These are phyloP conservation scores for Pontederia crassipes DNA, from an alignment of 176 grass and related monocot species.

Conservation along the genomic window DNA sequence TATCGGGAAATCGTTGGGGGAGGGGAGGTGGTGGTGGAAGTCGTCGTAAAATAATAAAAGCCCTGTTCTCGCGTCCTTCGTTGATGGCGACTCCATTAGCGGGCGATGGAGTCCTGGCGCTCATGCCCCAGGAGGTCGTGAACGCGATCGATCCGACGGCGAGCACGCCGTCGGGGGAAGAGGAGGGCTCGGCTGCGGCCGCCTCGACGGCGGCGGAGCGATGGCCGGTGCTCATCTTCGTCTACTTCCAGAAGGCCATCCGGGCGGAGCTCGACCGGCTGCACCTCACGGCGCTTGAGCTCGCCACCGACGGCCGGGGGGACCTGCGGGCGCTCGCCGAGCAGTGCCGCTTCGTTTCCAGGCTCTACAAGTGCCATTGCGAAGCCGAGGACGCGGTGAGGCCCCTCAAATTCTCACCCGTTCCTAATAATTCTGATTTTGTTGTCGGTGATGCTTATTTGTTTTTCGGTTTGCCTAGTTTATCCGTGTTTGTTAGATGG, in stretches of 20 bases:
- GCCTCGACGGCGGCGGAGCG: slow-evolving; percentile 5
- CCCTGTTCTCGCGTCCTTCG: background rate
- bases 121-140: slow-evolving; percentile 10
- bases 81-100: slow-evolving; percentile 20
- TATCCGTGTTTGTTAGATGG: too few relatives aligned
- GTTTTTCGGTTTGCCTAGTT: background rate
- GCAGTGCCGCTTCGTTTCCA: slow-evolving; percentile 54
- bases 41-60: background rate
- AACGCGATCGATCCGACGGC: slow-evolving; percentile 9
- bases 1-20: background rate
- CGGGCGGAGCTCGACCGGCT: slow-evolving; percentile 58
- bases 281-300: slow-evolving; percentile 43
- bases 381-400: slow-evolving; percentile 72
- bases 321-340: slow-evolving; percentile 22
- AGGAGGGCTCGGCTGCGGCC: background rate
- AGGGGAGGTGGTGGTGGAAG: background rate
- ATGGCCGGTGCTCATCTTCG: slow-evolving; percentile 58
- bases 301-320: slow-evolving; percentile 33
- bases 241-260: slow-evolving; percentile 96
- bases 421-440: background rate
- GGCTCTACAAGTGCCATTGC: slow-evolving; percentile 75
- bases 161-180: background rate
- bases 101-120: slow-evolving; percentile 13
- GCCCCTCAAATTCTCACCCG: background rate
- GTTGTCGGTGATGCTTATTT: background rate